Percentiles rank a stretch among this genome's conserved stretches.
Conservation (phyloP, 345 rosid genomes). For the Trapa incisa region DNA sequence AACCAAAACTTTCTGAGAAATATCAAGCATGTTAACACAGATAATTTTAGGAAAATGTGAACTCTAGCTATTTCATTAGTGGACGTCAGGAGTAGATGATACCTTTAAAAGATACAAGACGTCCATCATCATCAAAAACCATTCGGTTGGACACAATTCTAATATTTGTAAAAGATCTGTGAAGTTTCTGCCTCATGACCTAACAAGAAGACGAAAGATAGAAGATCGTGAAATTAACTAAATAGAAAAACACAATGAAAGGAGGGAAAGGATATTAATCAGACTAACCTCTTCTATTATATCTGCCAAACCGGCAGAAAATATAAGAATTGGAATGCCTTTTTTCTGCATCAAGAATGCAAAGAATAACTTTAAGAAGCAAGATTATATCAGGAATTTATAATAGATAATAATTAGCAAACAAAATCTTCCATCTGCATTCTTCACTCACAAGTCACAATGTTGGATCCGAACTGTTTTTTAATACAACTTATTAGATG, state of each 20-base stretch:
- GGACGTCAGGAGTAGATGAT: not conserved
- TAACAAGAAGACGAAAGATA: conserved; percentile 15
- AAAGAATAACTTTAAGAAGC: not conserved
- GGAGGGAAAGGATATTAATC: not conserved
- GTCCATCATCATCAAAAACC: conserved; percentile 51
- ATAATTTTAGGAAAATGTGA: not conserved
- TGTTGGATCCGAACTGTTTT: too few relatives aligned
- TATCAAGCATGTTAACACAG: not conserved
- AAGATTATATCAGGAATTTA: not conserved
- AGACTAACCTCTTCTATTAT: conserved; percentile 78
- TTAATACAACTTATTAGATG: too few relatives aligned
- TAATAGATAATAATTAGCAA: not conserved
- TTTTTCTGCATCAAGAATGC: conserved; percentile 33
- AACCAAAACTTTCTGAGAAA: not conserved
- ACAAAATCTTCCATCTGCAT: not conserved
- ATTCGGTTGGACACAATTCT: conserved; percentile 74
- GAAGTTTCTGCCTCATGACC: conserved; percentile 85
- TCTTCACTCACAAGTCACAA: too few relatives aligned
- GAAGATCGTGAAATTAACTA: not conserved
- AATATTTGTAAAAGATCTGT: conserved; percentile 52
- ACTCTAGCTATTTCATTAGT: not conserved
- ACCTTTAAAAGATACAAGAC: conserved; percentile 74
- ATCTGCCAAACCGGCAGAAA: conserved; percentile 96
- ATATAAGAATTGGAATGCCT: conserved; percentile 64
- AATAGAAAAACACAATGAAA: not conserved